A percentile compares a stretch with the other conserved stretches of the same genome.
phyloP scores from a whole-genome alignment of 2,329 filamentous ascomycete genomes.

The Xylaria sp. region DNA sequence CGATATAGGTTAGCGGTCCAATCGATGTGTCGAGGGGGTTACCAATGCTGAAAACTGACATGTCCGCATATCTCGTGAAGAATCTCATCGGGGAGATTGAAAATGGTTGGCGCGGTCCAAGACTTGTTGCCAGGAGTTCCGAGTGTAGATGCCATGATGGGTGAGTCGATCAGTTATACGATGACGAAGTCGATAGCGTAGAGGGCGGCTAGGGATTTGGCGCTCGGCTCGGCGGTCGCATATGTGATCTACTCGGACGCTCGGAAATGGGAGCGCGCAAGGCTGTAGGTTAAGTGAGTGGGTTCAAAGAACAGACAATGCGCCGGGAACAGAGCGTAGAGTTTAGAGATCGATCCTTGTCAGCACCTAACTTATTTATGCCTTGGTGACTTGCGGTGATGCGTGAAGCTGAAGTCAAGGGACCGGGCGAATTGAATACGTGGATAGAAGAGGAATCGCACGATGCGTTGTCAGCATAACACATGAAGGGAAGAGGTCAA shows the following conservation, averaged over 20 bases:
- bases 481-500: neutral
- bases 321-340: neutral
- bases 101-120: constrained; percentile 38
- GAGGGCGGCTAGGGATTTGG: neutral
- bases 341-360: neutral
- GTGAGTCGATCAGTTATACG: neutral
- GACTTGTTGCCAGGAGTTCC: constrained; percentile 35
- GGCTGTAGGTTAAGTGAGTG: neutral
- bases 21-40: neutral
- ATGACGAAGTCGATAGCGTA: neutral
- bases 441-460: neutral
- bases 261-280: neutral
- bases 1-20: constrained; percentile 14
- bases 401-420: neutral
- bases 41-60: constrained; percentile 37
- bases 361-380: neutral
- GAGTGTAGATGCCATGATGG: constrained; percentile 41
- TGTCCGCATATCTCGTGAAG: constrained; percentile 52
- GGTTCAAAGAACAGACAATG: no score
- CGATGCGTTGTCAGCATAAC: no score
- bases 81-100: constrained; percentile 51
- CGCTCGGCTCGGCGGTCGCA: neutral
- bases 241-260: neutral
- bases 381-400: neutral
- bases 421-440: neutral